Base-by-base conservation (phyloP, 2,329 filamentous ascomycete genomes). In the Exophiala bonariae region DNA sequence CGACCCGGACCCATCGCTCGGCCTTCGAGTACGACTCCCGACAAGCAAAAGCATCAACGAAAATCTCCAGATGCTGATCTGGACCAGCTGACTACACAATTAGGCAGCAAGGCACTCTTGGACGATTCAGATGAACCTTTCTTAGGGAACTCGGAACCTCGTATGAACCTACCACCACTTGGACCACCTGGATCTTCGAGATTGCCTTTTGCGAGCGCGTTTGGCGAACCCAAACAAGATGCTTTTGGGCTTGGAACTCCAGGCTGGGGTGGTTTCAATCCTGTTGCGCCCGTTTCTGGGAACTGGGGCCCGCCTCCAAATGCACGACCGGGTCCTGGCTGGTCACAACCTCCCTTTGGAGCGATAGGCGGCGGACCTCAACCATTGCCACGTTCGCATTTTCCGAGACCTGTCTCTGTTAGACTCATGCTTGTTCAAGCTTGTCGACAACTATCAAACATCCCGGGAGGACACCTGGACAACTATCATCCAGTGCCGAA, bases 51-150 rank as follows among this genome's bases (percentile, higher is more conserved):
- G 44, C 64, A 64, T 14, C 64, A 69, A 22, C 69, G 73, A 16
- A 62, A 65, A 49, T 65, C 63, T 33, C 63, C 66, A 2, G 75
- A 77, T 19, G 70, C 73, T 20, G 83, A 85, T 46, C 73, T 89
- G 16, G 89, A 92, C 45, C 81, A 88, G 39, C 71, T 87, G 44
- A 86, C 83, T 53, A 81, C 85, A 51, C 90, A 93, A 59, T 77
- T 99, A 19, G 93, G 93, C 10, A 97, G 92, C 67, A 91, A 89
- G 59, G 93, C 91, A 10, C 75, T 99, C 10, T 75, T 97, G 33
- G 82, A 84, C 53, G 82, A 85, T 37, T 85, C 85, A 52, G 90
- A 95, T 62, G 72, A 83, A 66, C 60, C 88, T 75, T 69, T 86
- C 74, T 63, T 50, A 16, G 50, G 49, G 7, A 50, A 47, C n/a